Evolutionary conservation across 2,329 filamentous ascomycete genomes (phyloP).

Genomic region (Botrytis aclada): DNA sequence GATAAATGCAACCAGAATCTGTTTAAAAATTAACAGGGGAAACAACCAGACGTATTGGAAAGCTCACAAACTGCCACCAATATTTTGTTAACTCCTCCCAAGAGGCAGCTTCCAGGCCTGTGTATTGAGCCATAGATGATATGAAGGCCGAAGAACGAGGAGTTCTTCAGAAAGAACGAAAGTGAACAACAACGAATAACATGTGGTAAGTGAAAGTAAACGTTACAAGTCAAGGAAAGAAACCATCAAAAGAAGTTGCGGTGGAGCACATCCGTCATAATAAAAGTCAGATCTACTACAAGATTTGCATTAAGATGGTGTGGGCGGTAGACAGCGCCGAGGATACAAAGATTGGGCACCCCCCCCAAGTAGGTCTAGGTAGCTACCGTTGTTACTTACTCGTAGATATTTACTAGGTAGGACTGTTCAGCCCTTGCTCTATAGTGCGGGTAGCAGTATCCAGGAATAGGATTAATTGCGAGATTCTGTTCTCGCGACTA

Average conservation of each 20-base stretch:
- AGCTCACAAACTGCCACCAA: constrained; percentile 34
- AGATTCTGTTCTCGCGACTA: constrained; percentile 8
- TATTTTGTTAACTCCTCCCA: constrained; percentile 28
- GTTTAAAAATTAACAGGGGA: constrained; percentile 22
- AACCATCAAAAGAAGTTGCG: background rate
- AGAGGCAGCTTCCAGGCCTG: constrained; percentile 30
- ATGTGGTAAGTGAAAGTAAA: constrained; percentile 14
- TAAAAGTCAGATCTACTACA: constrained; percentile 6
- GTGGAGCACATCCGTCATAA: constrained; percentile 17
- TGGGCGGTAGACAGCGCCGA: constrained; percentile 5
- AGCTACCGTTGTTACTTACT: background rate
- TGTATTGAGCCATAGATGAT: constrained; percentile 28
- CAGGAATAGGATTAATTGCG: constrained; percentile 17
- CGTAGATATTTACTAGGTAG: background rate
- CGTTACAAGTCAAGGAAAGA: constrained; percentile 18
- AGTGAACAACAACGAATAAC: constrained; percentile 5
- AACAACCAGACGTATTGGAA: background rate
- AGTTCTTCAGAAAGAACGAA: constrained; percentile 9
- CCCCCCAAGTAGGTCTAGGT: constrained; percentile 10
- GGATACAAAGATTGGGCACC: background rate
- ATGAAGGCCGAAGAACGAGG: constrained; percentile 13
- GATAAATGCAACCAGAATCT: constrained; percentile 33
- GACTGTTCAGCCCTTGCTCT: constrained; percentile 2
- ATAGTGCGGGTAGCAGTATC: constrained; percentile 6
- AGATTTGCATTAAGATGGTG: background rate